Evolutionary conservation across 2,329 filamentous ascomycete species (phyloP).

Genomic region (Alternaria sp.): DNA sequence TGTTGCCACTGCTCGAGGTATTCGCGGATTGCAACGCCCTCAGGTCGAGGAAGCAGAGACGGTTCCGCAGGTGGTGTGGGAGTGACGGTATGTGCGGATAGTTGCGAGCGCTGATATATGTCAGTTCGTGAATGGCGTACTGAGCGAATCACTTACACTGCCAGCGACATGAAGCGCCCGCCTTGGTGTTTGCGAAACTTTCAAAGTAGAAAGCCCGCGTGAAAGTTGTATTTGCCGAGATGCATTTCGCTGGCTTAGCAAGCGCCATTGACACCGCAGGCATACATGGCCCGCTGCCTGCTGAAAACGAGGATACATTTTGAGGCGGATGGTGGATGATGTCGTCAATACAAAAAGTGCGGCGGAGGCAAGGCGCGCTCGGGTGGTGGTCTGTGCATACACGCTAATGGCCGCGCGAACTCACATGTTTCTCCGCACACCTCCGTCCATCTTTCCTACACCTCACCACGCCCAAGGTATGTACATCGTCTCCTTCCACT

Average conservation of each 20-base stretch:
- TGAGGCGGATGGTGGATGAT: conserved; percentile 4
- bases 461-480: conserved; percentile 24
- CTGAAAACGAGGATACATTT: conserved; percentile 26
- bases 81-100: conserved; percentile 3
- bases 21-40: conserved; percentile 30
- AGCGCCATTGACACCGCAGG: conserved; percentile 34
- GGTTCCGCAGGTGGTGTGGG: conserved; percentile 18
- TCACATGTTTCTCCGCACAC: conserved; percentile 25
- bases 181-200: conserved; percentile 13
- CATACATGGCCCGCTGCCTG: conserved; percentile 25
- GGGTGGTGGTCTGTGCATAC: conserved; percentile 17
- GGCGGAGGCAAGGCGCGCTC: conserved; percentile 21
- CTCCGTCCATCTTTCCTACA: conserved; percentile 14
- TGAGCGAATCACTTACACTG: conserved; percentile 19
- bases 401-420: conserved; percentile 20
- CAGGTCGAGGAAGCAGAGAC: conserved; percentile 16
- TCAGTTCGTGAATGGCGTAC: conserved; percentile 13
- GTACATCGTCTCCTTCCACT: conserved; percentile 8
- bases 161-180: conserved; percentile 32
- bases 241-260: conserved; percentile 12
- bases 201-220: conserved; percentile 12
- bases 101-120: conserved; percentile 20
- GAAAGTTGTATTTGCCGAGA: conserved; percentile 2
- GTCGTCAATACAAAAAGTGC: conserved; percentile 13
- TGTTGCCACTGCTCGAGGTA: conserved; percentile 53